Base-by-base conservation (phyloP, 2,329 filamentous ascomycete genomes). In the Zymoseptoria passerinii region DNA sequence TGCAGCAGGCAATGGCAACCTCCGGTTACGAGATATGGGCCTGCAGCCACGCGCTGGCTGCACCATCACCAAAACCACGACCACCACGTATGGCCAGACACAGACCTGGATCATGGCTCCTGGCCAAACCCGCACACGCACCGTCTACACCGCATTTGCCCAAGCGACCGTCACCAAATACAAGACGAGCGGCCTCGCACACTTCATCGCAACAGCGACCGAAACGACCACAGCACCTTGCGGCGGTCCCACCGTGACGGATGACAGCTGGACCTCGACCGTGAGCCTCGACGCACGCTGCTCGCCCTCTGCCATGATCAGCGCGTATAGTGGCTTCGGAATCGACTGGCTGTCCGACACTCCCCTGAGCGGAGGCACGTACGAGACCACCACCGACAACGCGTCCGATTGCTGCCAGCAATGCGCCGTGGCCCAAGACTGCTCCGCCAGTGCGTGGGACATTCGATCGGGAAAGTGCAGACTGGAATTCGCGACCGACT, bases 341-440 rank as follows among this genome's bases (percentile, higher is more conserved):
- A 62, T 71, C 28, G 63, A 66, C 16, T 70, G 63, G 48, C 55
- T 65, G 9, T 57, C 60, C 28, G 63, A 68, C 58, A 65, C 63
- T 5, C 64, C 66, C 18, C 49, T 55, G 16, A 58, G 58, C 18
- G 69, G 69, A 56, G 68, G 67, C 16, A 61, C 62, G 1, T 71
- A 65, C 58, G 53, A 52, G 27, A 69, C 68, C 20, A 70, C 62
- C 50, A 66, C 68, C 16, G 59, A 53, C 20, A 67, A 70, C 53
- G 67, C 68, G 13, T 66, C 65, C 1, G 52, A 58, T 10, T 71
- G 69, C 60, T 71, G 69, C 58, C 69, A 71, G 61, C 62, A 68
- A 1, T 71, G 69, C 57, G 68, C 67, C 4, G 67, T 67, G 29
- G 61, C 66, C 1, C 58, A 61, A 20, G 53, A 64, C 27, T 71